These are phyloP conservation scores for Ascocoryne sarcoides DNA, from an alignment of 2,329 filamentous ascomycete species.

Conservation along the genomic window DNA sequence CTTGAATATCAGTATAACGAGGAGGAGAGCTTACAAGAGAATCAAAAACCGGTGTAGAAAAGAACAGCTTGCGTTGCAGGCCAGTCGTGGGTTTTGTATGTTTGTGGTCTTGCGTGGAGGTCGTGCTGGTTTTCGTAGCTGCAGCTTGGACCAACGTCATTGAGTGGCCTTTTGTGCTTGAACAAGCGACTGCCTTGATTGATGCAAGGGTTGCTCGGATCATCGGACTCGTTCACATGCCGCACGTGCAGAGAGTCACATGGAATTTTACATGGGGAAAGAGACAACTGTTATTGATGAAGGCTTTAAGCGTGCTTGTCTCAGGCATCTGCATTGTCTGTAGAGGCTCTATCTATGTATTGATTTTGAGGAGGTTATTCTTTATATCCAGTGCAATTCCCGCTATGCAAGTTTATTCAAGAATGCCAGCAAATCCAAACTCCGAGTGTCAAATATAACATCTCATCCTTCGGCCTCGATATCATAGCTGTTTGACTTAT, in stretches of 20 bases:
- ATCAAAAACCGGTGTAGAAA: background rate
- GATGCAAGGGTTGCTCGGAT: background rate
- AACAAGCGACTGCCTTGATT: background rate
- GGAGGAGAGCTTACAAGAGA: background rate
- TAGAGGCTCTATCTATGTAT: no score
- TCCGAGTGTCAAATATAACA: no score
- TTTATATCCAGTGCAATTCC: no score
- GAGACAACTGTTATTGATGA: no score
- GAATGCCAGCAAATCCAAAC: no score
- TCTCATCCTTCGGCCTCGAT: conserved; percentile 66
- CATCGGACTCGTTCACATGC: background rate
- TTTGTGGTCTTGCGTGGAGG: background rate
- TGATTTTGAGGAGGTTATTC: no score
- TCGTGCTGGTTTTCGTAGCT: background rate
- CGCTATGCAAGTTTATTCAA: no score
- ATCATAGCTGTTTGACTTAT: conserved; percentile 89
- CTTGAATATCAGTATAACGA: background rate
- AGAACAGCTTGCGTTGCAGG: background rate
- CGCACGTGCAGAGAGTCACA: no score
- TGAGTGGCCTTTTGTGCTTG: background rate
- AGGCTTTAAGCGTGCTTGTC: no score
- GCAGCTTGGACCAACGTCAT: background rate
- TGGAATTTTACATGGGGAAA: no score
- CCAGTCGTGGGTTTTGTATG: background rate
- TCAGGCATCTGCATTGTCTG: no score